phyloP scores from a whole-genome alignment of 306 rosid genomes.

The Begonia masoniana region DNA sequence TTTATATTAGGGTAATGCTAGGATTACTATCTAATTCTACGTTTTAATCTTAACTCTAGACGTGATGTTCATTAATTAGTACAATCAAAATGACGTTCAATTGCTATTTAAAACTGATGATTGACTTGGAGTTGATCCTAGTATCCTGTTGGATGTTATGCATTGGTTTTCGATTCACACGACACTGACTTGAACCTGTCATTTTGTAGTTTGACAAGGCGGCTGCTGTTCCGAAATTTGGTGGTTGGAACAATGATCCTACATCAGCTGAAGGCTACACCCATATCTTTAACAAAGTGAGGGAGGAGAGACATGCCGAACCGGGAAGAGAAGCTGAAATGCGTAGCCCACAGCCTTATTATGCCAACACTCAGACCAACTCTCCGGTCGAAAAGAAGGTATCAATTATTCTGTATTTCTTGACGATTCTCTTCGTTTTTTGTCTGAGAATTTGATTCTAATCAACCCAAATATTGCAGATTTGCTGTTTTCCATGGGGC shows the following conservation, averaged over 20 bases:
- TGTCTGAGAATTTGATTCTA: background rate
- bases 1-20: background rate
- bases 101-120: too few species aligned
- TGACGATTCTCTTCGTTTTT: constrained; percentile 1
- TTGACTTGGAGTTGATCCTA: too few species aligned
- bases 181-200: background rate
- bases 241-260: constrained; percentile 89
- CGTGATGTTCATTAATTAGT: too few species aligned
- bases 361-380: constrained; percentile 13
- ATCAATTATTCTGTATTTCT: constrained; percentile 18
- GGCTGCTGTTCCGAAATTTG: constrained; percentile 93
- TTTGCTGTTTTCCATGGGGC: constrained; percentile 62
- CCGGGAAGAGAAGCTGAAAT: constrained; percentile 35
- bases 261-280: constrained; percentile 79
- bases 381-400: background rate
- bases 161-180: background rate
- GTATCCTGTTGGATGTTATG: background rate
- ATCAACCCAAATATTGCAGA: constrained; percentile 26
- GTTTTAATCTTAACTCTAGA: background rate
- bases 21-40: background rate
- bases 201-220: constrained; percentile 34
- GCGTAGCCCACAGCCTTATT: constrained; percentile 26
- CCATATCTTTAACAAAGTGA: constrained; percentile 68
- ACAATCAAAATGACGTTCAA: too few species aligned
- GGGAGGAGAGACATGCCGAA: constrained; percentile 52